A percentile compares a stretch with the other conserved stretches of the same genome.
phyloP scores from a whole-genome alignment of 306 rosid genomes.

The Cyclanthera cordifolia region DNA sequence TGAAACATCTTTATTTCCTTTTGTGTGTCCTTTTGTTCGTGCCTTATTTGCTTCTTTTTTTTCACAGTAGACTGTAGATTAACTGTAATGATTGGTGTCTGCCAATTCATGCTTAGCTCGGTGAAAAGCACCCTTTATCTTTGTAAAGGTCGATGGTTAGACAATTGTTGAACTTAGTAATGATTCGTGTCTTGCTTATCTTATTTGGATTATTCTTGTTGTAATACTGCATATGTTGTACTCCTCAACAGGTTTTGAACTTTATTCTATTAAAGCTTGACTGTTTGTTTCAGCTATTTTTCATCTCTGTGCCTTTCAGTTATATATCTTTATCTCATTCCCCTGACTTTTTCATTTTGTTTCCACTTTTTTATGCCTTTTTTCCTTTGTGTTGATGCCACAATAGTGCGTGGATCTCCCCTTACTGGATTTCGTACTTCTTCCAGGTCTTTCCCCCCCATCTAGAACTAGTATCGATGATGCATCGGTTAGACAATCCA shows the following conservation, averaged over 20 bases:
- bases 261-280: background rate
- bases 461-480: constrained; percentile 34
- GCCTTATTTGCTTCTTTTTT: background rate
- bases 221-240: background rate
- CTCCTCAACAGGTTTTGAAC: background rate
- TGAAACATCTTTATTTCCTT: background rate
- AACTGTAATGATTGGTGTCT: background rate
- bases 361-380: no score
- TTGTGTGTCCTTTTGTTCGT: background rate
- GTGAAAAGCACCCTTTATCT: background rate
- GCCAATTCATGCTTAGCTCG: background rate
- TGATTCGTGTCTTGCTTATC: background rate
- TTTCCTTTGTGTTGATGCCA: no score
- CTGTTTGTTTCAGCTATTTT: background rate
- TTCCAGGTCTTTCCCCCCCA: constrained; percentile 43
- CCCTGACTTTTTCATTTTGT: background rate
- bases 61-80: background rate
- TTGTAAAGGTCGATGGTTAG: background rate
- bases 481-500: constrained; percentile 35
- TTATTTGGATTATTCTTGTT: background rate
- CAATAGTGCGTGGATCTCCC: no score
- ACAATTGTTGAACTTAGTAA: background rate
- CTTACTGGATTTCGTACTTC: constrained; percentile 19
- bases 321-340: background rate
- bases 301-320: background rate